A percentile compares a stretch with the other conserved stretches of the same genome.
phyloP scores from a whole-genome alignment of 805 yeast genomes.

The Cyberlindnera mississippiensis region DNA sequence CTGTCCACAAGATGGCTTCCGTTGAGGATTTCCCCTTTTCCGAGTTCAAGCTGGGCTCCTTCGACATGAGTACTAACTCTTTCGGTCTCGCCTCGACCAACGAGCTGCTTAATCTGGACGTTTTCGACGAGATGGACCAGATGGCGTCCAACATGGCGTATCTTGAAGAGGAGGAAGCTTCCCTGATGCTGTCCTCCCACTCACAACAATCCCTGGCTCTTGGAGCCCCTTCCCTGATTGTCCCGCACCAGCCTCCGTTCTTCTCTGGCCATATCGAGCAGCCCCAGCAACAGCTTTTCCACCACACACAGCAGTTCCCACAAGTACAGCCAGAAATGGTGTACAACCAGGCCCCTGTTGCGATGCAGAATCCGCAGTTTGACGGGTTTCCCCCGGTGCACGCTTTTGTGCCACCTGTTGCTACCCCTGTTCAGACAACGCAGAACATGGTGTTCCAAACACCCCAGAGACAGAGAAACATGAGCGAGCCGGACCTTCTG shows the following conservation, averaged over 20 bases:
- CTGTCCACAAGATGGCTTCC: slow-evolving; percentile 7
- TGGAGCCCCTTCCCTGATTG: slow-evolving; percentile 1
- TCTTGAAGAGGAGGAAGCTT: slow-evolving; percentile 8
- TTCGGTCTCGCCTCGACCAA: slow-evolving; percentile 4
- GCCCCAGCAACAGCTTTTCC: slow-evolving; percentile 1
- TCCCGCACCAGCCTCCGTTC: slow-evolving; percentile 2
- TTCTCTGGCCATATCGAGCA: neutral
- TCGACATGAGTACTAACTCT: slow-evolving; percentile 1
- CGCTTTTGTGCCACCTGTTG: slow-evolving; percentile 18
- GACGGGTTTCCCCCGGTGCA: slow-evolving; percentile 22
- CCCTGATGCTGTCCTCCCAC: neutral
- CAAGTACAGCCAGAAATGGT: neutral
- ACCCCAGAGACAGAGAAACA: slow-evolving; percentile 14
- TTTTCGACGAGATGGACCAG: slow-evolving; percentile 11
- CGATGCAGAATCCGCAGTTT: slow-evolving; percentile 1
- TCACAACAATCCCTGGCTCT: neutral
- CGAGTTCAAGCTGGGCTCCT: slow-evolving; percentile 5
- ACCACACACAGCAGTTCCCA: slow-evolving; percentile 1
- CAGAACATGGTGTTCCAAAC: slow-evolving; percentile 3
- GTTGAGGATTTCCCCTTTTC: slow-evolving; percentile 13
- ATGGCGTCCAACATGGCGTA: slow-evolving; percentile 9
- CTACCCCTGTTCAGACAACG: slow-evolving; percentile 2
- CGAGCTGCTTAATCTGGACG: slow-evolving; percentile 2
- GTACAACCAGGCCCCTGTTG: neutral
- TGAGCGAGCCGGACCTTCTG: slow-evolving; percentile 16